Percentiles rank a stretch among this genome's conserved stretches.
Conservation (phyloP, 2,329 filamentous ascomycete species). For the Monosporascus ibericus region DNA sequence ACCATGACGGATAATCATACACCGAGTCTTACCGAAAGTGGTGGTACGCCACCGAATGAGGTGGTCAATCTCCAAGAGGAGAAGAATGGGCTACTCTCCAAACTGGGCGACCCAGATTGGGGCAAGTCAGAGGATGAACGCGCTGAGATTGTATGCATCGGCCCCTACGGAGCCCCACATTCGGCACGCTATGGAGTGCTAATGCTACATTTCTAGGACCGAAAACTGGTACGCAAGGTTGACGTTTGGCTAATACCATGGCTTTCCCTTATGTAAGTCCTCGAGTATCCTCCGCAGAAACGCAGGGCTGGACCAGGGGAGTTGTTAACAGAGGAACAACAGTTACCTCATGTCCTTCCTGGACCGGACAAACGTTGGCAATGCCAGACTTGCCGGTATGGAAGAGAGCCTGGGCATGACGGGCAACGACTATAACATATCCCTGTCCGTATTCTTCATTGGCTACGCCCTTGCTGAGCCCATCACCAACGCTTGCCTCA, state of each 20-base stretch:
- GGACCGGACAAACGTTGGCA: slow-evolving; percentile 68
- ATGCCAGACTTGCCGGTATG: slow-evolving; percentile 57
- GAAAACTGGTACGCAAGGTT: slow-evolving; percentile 25
- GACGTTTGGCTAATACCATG: slow-evolving; percentile 29
- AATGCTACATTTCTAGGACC: slow-evolving; percentile 21
- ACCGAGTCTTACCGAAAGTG: not conserved
- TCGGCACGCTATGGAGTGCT: not conserved
- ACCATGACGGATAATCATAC: not conserved
- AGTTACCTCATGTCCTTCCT: slow-evolving; percentile 67
- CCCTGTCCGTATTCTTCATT: slow-evolving; percentile 79
- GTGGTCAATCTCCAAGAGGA: not conserved
- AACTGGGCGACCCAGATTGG: slow-evolving; percentile 47
- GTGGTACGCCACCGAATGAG: not conserved
- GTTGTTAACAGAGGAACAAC: not conserved
- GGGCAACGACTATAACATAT: slow-evolving; percentile 62
- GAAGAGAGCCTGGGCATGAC: slow-evolving; percentile 54
- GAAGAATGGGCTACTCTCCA: not conserved
- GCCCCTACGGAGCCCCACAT: not conserved
- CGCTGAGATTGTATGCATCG: slow-evolving; percentile 41
- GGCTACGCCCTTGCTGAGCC: slow-evolving; percentile 77
- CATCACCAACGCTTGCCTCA: slow-evolving; percentile 73
- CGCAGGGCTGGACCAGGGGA: not conserved
- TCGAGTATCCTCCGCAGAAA: slow-evolving; percentile 16
- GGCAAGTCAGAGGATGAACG: slow-evolving; percentile 48
- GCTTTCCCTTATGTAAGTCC: slow-evolving; percentile 16